Percentiles rank a stretch among this genome's conserved stretches.
phyloP scores from a whole-genome alignment of 768 basidiomycete genomes.

The Tylopilus felleus region DNA sequence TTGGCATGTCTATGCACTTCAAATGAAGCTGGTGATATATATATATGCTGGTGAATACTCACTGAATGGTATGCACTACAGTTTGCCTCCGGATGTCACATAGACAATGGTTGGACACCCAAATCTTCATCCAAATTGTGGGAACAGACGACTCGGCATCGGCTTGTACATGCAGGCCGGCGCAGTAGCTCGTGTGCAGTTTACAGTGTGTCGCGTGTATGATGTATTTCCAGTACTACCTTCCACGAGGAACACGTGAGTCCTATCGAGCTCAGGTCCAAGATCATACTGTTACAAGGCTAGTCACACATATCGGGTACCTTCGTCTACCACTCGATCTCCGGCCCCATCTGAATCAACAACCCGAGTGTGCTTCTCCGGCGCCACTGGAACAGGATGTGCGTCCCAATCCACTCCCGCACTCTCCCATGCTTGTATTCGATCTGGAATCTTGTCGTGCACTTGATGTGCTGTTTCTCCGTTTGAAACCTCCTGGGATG shows the following conservation, averaged over 20 bases:
- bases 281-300: neutral
- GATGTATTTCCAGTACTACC: neutral
- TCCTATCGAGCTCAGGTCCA: neutral
- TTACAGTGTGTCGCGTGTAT: too few species aligned
- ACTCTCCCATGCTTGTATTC: neutral
- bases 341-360: neutral
- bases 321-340: neutral
- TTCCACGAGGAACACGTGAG: neutral
- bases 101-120: too few species aligned
- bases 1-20: too few species aligned
- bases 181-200: too few species aligned
- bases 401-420: neutral
- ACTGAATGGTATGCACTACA: too few species aligned
- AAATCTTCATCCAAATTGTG: too few species aligned
- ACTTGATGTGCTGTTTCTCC: neutral
- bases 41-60: too few species aligned
- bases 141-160: too few species aligned
- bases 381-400: neutral
- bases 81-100: too few species aligned
- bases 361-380: neutral
- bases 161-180: too few species aligned
- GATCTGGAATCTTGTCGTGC: neutral
- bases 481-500: neutral
- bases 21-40: too few species aligned
- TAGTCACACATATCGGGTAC: neutral